Conservation (phyloP, 176 grass and related monocot genomes). For the Hordeum marinum region DNA sequence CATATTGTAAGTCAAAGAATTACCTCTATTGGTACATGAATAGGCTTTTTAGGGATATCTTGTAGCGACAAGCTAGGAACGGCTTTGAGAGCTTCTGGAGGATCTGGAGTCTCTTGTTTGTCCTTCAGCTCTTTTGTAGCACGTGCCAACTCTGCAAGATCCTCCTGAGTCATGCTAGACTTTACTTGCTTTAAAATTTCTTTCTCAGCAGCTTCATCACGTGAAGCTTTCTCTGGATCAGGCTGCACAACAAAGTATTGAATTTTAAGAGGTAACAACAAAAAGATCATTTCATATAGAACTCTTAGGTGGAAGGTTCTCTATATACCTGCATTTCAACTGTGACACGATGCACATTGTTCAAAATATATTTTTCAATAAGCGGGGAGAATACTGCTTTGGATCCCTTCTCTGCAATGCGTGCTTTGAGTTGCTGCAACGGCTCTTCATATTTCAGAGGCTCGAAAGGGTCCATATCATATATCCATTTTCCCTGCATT, state of each 20-base stretch:
- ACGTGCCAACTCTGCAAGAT: slow-evolving; percentile 86
- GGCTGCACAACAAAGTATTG: slow-evolving; percentile 47
- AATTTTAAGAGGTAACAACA: slow-evolving; percentile 1
- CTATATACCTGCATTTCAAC: slow-evolving; percentile 83
- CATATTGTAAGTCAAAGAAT: not conserved
- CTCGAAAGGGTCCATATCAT: slow-evolving; percentile 97
- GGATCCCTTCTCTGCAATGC: slow-evolving; percentile 72
- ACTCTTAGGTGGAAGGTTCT: not conserved
- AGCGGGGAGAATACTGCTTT: slow-evolving; percentile 93
- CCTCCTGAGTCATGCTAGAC: slow-evolving; percentile 79
- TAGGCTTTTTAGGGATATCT: slow-evolving; percentile 91
- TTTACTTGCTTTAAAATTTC: slow-evolving; percentile 77
- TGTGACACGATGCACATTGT: slow-evolving; percentile 80
- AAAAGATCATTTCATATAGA: not conserved
- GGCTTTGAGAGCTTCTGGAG: slow-evolving; percentile 91
- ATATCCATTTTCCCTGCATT: slow-evolving; percentile 94
- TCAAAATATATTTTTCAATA: slow-evolving; percentile 80
- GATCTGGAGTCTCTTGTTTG: slow-evolving; percentile 97
- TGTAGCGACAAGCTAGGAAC: slow-evolving; percentile 75
- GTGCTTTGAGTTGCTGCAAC: slow-evolving; percentile 84
- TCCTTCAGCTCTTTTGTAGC: slow-evolving; percentile 83
- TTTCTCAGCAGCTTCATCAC: slow-evolving; percentile 79
- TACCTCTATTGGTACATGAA: slow-evolving; percentile 85
- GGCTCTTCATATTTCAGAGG: slow-evolving; percentile 93
- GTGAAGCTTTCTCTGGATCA: slow-evolving; percentile 87